A percentile compares a stretch with the other conserved stretches of the same genome.
These are phyloP conservation scores for Mycena kentingensis DNA, from an alignment of 768 basidiomycete genomes.

Conservation along the genomic window DNA sequence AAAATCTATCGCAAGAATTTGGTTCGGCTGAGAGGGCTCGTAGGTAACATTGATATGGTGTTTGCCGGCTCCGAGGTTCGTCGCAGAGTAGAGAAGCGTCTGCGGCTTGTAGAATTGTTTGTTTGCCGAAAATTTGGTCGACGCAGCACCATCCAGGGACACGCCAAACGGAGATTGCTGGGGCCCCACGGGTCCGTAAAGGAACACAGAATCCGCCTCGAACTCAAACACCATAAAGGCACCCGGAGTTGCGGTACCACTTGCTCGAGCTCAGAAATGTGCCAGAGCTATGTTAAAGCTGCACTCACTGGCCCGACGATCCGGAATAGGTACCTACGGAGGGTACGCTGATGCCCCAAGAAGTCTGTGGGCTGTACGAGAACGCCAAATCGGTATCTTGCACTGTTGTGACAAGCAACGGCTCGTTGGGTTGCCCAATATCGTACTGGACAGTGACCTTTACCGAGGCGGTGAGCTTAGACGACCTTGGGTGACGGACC, in stretches of 20 bases:
- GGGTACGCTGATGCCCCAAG: slow-evolving; percentile 37
- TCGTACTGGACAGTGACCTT: slow-evolving; percentile 24
- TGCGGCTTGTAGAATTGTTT: slow-evolving; percentile 28
- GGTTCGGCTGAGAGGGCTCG: slow-evolving; percentile 17
- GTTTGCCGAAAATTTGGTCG: slow-evolving; percentile 25
- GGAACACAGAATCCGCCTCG: slow-evolving; percentile 45
- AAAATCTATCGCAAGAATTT: slow-evolving; percentile 34
- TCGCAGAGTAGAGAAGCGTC: slow-evolving; percentile 17
- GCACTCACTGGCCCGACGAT: slow-evolving; percentile 47
- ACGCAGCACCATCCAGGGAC: slow-evolving; percentile 34
- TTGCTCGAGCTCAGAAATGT: neutral
- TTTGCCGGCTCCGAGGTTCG: slow-evolving; percentile 24
- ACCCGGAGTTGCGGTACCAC: slow-evolving; percentile 36
- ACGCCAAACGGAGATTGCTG: slow-evolving; percentile 36
- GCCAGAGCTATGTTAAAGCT: neutral
- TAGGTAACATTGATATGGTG: slow-evolving; percentile 20
- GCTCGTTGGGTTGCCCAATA: slow-evolving; percentile 24
- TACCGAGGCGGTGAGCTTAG: neutral
- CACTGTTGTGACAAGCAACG: slow-evolving; percentile 27
- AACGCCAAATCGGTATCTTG: slow-evolving; percentile 29
- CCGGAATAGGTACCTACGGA: slow-evolving; percentile 42
- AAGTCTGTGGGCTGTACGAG: slow-evolving; percentile 23
- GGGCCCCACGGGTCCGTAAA: slow-evolving; percentile 46
- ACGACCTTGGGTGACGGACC: neutral
- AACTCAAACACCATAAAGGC: slow-evolving; percentile 42